A percentile compares a stretch with the other conserved stretches of the same genome.
These are phyloP conservation scores for Podospora pseudocomata DNA, from an alignment of 495 filamentous ascomycete species.

Conservation along the genomic window DNA sequence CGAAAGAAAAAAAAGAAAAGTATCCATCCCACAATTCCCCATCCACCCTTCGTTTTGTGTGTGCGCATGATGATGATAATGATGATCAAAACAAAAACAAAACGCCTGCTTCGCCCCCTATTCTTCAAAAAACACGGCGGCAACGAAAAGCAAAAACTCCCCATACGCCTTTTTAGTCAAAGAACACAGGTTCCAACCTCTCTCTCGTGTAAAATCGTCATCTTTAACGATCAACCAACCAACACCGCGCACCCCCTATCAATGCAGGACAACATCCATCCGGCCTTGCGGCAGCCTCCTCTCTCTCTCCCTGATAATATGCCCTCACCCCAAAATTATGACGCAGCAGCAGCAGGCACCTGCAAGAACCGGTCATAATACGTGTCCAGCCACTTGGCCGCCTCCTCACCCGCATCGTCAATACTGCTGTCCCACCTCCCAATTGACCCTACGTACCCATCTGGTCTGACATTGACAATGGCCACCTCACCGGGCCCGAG, in stretches of 20 bases:
- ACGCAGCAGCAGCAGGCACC: conserved; percentile 26
- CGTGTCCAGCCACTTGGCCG: conserved; percentile 53
- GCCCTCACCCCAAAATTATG: no score
- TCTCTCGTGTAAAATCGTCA: not conserved
- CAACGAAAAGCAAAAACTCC: not conserved
- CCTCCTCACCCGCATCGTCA: conserved; percentile 43
- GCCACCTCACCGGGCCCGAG: conserved; percentile 49
- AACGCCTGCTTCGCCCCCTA: not conserved
- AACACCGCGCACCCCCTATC: not conserved
- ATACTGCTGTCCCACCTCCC: conserved; percentile 48
- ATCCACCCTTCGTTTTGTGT: not conserved
- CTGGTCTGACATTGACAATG: conserved; percentile 61
- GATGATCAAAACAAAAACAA: not conserved
- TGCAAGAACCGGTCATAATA: conserved; percentile 57
- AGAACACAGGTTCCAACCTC: not conserved
- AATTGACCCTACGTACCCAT: conserved; percentile 64
- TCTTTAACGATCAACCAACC: not conserved
- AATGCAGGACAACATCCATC: no score
- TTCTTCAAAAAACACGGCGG: not conserved
- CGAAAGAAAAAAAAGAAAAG: not conserved
- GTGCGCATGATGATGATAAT: not conserved
- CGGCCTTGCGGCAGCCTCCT: no score
- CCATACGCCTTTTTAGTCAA: conserved; percentile 8
- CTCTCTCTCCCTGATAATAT: no score
- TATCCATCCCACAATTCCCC: not conserved